Percentiles rank a stretch among this genome's conserved stretches.
Evolutionary conservation across 331 rosid genomes (phyloP).

Genomic region (Acacia pycnantha): DNA sequence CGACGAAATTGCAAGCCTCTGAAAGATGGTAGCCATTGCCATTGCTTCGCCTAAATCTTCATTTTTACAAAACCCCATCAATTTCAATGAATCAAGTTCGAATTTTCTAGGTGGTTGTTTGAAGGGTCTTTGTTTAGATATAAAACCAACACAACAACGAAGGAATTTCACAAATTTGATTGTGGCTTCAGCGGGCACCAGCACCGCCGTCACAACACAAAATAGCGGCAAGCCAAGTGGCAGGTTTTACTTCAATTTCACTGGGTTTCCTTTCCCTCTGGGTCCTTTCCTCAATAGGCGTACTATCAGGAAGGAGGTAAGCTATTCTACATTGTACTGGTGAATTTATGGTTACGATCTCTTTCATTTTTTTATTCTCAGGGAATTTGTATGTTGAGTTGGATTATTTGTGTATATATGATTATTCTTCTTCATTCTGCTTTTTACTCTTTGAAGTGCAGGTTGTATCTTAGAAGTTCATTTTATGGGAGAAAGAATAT

Average conservation of each 20-base stretch:
- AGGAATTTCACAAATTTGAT: conserved; percentile 48
- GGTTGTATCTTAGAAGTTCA: background rate
- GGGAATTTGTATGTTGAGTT: background rate
- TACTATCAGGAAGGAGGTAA: conserved; percentile 81
- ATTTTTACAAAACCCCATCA: conserved; percentile 48
- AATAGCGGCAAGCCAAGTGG: conserved; percentile 38
- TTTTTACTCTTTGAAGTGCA: background rate
- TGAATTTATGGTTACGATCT: background rate
- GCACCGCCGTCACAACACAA: conserved; percentile 29
- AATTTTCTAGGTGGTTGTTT: conserved; percentile 46
- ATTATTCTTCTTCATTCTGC: background rate
- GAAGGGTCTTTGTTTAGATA: conserved; percentile 49
- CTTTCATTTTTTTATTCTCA: background rate
- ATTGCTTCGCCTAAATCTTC: conserved; percentile 60
- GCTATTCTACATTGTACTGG: background rate
- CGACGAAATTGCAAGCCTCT: background rate
- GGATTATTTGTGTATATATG: background rate
- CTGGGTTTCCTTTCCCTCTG: conserved; percentile 96
- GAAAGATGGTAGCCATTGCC: conserved; percentile 47
- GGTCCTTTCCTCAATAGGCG: conserved; percentile 89
- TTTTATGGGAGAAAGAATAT: background rate
- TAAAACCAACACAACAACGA: conserved; percentile 46
- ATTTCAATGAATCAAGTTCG: conserved; percentile 39
- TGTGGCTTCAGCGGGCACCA: conserved; percentile 54
- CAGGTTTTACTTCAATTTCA: conserved; percentile 92